Evolutionary conservation across 768 basidiomycete species (phyloP), one percentile per base, ranked within the genome.

Genomic region (Rhodosporidiobolus sp.): DNA sequence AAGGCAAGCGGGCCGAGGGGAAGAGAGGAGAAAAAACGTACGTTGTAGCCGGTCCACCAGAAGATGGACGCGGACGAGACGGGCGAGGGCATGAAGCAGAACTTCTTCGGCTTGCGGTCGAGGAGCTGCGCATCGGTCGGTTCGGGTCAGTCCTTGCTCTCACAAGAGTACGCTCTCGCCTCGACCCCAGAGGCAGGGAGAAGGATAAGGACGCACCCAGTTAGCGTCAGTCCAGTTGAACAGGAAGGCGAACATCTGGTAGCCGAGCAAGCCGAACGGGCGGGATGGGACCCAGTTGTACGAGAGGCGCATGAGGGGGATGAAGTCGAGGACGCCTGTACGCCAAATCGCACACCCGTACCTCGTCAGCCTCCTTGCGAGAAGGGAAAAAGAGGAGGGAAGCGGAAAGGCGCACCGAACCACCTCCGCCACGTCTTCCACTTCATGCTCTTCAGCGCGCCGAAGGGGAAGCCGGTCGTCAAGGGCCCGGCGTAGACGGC

Each of bases 401-500:
- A 55, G 2, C 19, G 57, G 22, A 28, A 26, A 24, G 28, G 52
- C 32, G 26, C 50, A 72, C 83, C 84, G 73, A 85, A 85, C 65
- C 84, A 75, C 58, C 81, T 73, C 64, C 82, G 81, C 85, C 84
- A 85, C 6, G 79, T 79, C 43, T 76, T 80, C 84, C 84, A 85
- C 59, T 83, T 82, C 76, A 85, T 79, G 64, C 79, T 80, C 69
- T 83, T 83, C 45, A 85, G 79, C 38, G 79, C 77, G 3, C 81
- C 82, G 73, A 85, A 85, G 0, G 84, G 85, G 78, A 84, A 85
- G 0, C 84, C 83, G 55, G 80, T 80, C 1, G 84, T 85, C 58
- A 85, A 75, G 6, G 84, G 84, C 0, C 85, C 85, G 8, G 84
- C 84, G 75, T 83, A 85, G 4, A 85, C 85, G 20, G 85, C 85